Evolutionary conservation across 202 grass and related monocot genomes (phyloP).

Genomic region (Cymbopogon flexuosus): DNA sequence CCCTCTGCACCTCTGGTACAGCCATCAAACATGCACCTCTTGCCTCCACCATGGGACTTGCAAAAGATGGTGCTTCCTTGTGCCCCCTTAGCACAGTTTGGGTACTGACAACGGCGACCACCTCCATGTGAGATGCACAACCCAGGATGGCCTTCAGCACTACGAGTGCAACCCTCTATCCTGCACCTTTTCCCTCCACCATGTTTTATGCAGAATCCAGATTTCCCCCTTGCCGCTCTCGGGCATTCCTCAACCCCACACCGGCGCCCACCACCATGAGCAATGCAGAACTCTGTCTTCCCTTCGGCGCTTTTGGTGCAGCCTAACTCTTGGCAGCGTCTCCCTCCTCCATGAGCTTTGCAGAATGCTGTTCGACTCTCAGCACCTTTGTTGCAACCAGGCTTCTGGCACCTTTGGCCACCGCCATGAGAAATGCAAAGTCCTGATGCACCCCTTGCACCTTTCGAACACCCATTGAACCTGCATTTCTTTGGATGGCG

Average conservation of each 20-base stretch:
- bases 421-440: slow-evolving; percentile 94
- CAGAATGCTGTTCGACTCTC: slow-evolving; percentile 86
- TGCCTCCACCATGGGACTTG: slow-evolving; percentile 90
- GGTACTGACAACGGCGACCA: slow-evolving; percentile 67
- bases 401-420: slow-evolving; percentile 86
- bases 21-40: slow-evolving; percentile 69
- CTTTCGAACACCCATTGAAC: slow-evolving; percentile 89
- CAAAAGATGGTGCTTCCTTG: slow-evolving; percentile 90
- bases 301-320: slow-evolving; percentile 94
- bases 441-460: slow-evolving; percentile 77
- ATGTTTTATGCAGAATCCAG: slow-evolving; percentile 79
- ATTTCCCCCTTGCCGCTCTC: slow-evolving; percentile 74
- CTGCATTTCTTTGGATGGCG: slow-evolving; percentile 87
- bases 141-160: slow-evolving; percentile 71
- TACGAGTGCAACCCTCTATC: slow-evolving; percentile 58
- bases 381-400: slow-evolving; percentile 82
- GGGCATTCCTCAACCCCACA: slow-evolving; percentile 51
- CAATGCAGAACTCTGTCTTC: slow-evolving; percentile 91
- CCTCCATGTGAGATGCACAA: slow-evolving; percentile 91
- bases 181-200: slow-evolving; percentile 87
- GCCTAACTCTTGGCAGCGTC: slow-evolving; percentile 72
- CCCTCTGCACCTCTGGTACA: slow-evolving; percentile 88
- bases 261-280: slow-evolving; percentile 76
- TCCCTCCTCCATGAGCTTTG: slow-evolving; percentile 89
- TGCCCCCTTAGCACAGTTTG: slow-evolving; percentile 65